phyloP scores from a whole-genome alignment of 1,284 basidiomycete genomes.

The Leccinum angustisporum region DNA sequence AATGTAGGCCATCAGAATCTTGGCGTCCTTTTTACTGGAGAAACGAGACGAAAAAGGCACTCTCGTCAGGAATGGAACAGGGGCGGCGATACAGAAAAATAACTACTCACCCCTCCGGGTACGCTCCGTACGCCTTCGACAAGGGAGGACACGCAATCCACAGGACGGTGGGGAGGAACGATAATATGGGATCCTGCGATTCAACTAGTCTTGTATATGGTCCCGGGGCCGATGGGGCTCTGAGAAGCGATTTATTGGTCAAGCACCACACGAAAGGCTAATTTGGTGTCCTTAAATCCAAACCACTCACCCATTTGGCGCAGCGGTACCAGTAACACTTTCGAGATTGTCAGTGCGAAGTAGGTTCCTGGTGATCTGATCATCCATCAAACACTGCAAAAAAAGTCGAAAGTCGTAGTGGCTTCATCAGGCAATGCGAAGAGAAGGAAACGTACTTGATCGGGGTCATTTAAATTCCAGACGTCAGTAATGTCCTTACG shows the following conservation, averaged over 20 bases:
- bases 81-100: not conserved
- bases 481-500: too few relatives aligned
- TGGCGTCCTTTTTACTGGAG: constrained; percentile 4
- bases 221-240: constrained; percentile 3
- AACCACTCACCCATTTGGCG: constrained; percentile 2
- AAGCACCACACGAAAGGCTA: not conserved
- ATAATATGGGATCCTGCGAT: not conserved
- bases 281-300: not conserved
- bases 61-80: not conserved
- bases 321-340: too few relatives aligned
- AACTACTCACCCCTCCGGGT: constrained; percentile 12
- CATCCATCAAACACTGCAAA: too few relatives aligned
- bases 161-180: not conserved
- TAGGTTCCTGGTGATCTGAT: too few relatives aligned
- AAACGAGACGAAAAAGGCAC: not conserved
- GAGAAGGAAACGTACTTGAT: too few relatives aligned
- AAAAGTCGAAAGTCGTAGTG: too few relatives aligned
- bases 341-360: too few relatives aligned
- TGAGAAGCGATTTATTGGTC: not conserved
- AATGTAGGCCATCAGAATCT: constrained; percentile 16
- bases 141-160: constrained; percentile 10
- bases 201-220: not conserved
- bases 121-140: constrained; percentile 2
- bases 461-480: too few relatives aligned
- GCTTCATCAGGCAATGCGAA: too few relatives aligned